Evolutionary conservation across 768 basidiomycete species (phyloP).

Genomic region (Pilatotrama ljubarskyi): DNA sequence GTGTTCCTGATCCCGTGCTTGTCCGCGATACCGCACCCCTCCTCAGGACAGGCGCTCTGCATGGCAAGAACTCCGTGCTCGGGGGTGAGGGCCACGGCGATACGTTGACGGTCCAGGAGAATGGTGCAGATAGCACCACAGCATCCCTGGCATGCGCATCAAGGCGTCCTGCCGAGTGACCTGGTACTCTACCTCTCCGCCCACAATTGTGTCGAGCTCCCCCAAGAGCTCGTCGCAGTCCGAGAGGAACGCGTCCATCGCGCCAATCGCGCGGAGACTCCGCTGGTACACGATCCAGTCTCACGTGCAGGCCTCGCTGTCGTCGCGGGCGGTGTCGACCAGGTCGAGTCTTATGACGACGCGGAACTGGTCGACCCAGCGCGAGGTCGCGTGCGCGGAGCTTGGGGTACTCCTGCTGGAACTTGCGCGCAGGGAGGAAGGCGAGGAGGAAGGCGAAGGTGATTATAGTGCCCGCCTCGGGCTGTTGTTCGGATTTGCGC

Average conservation of each 20-base stretch:
- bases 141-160: constrained; percentile 9
- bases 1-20: constrained; percentile 22
- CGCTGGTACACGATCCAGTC: constrained; percentile 29
- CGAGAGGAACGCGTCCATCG: constrained; percentile 19
- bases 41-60: constrained; percentile 29
- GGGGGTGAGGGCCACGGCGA: constrained; percentile 4
- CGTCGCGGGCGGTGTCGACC: constrained; percentile 32
- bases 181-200: neutral
- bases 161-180: constrained; percentile 1
- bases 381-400: constrained; percentile 12
- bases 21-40: constrained; percentile 27
- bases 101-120: constrained; percentile 4
- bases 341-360: constrained; percentile 28
- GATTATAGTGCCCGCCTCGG: constrained; percentile 33
- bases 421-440: constrained; percentile 27
- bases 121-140: constrained; percentile 11
- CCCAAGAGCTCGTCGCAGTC: constrained; percentile 27
- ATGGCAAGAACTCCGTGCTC: constrained; percentile 20
- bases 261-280: constrained; percentile 28
- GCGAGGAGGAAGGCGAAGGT: constrained; percentile 30
- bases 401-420: constrained; percentile 13
- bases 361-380: constrained; percentile 4
- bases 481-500: constrained; percentile 37
- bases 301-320: neutral
- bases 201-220: constrained; percentile 16